phyloP scores from a whole-genome alignment of 106 monocot species.

The Dendrobium catenatum region DNA sequence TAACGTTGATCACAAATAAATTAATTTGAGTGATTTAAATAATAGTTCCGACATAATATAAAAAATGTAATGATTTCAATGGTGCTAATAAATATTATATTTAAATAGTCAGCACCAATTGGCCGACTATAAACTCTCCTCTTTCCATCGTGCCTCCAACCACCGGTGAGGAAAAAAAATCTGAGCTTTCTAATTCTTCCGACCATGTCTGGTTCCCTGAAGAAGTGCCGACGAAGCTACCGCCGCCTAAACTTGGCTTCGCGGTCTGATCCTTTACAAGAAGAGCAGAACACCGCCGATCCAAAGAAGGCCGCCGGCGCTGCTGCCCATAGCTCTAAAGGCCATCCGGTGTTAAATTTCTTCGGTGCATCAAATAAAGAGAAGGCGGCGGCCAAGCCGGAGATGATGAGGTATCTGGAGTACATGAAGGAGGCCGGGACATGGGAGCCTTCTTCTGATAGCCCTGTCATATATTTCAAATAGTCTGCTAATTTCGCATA shows the following conservation, averaged over 20 bases:
- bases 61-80: too few species aligned
- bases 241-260: not conserved
- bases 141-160: too few species aligned
- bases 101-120: too few species aligned
- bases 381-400: slow-evolving; percentile 32
- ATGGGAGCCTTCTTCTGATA: slow-evolving; percentile 29
- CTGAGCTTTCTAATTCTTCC: too few species aligned
- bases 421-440: slow-evolving; percentile 45
- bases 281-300: not conserved
- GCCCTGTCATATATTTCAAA: slow-evolving; percentile 29
- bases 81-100: too few species aligned
- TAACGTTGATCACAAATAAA: too few species aligned
- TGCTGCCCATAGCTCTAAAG: not conserved
- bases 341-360: slow-evolving; percentile 3
- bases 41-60: too few species aligned
- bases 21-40: too few species aligned
- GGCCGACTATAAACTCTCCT: too few species aligned
- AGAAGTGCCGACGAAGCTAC: not conserved
- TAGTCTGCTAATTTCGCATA: slow-evolving; percentile 2
- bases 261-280: not conserved
- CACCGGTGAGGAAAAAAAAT: too few species aligned
- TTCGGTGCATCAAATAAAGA: slow-evolving; percentile 10
- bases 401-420: slow-evolving; percentile 48
- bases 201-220: not conserved
- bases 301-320: not conserved